These are phyloP conservation scores for Trichoderma koningii DNA, from an alignment of 2,329 filamentous ascomycete species.

Conservation along the genomic window DNA sequence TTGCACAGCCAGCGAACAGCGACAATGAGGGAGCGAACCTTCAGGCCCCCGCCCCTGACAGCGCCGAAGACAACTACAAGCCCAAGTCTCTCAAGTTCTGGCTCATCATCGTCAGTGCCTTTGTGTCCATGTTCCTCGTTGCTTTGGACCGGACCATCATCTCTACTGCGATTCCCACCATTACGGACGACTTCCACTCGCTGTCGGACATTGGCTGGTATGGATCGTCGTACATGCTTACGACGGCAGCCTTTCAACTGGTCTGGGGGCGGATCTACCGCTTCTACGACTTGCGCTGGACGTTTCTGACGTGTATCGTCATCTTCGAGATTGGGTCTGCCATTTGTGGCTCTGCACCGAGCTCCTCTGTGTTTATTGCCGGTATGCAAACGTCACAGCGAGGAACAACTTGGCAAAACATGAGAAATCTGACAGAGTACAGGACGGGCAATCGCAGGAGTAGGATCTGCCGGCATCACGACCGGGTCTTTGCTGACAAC, in stretches of 20 bases:
- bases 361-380: constrained; percentile 55
- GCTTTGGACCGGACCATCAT: constrained; percentile 61
- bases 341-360: constrained; percentile 57
- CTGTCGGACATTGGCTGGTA: constrained; percentile 66
- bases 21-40: constrained; percentile 29
- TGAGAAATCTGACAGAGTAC: background rate
- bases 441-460: constrained; percentile 55
- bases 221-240: constrained; percentile 62
- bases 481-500: constrained; percentile 59
- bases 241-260: constrained; percentile 56
- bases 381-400: constrained; percentile 37
- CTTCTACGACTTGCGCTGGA: constrained; percentile 54
- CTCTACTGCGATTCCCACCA: constrained; percentile 56
- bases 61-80: constrained; percentile 49
- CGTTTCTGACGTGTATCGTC: constrained; percentile 51
- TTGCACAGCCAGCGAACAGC: constrained; percentile 13
- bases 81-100: constrained; percentile 58
- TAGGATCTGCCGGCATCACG: constrained; percentile 60
- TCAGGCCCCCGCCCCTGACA: constrained; percentile 32
- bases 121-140: constrained; percentile 58
- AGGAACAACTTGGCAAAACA: background rate
- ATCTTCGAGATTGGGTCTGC: constrained; percentile 58
- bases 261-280: constrained; percentile 58
- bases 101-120: constrained; percentile 56
- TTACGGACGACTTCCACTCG: constrained; percentile 59